Conservation (phyloP, 148 eudicot species). For the Camellia japonica region DNA sequence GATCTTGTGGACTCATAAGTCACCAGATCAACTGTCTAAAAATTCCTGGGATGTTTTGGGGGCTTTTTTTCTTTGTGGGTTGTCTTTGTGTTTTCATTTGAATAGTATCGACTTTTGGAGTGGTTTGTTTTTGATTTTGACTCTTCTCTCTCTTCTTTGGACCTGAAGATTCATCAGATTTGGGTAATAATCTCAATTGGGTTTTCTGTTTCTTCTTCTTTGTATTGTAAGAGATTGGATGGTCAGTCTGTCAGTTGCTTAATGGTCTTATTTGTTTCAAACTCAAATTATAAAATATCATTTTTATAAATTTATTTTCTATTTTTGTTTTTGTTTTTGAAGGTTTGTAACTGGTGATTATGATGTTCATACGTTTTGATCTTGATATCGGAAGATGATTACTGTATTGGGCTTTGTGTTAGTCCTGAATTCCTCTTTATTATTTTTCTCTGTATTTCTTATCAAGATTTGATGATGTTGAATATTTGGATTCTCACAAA, state of each 20-base stretch:
- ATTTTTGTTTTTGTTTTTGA: neutral
- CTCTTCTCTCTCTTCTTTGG: neutral
- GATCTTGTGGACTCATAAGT: neutral
- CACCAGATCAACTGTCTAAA: constrained; percentile 5
- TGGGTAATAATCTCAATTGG: neutral
- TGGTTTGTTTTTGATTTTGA: neutral
- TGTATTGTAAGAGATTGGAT: neutral
- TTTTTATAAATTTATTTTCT: neutral
- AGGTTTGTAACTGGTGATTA: neutral
- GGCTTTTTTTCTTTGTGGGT: neutral
- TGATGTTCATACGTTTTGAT: neutral
- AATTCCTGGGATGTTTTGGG: neutral
- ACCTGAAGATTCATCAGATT: constrained; percentile 11
- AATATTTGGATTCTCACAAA: neutral
- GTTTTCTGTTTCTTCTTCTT: neutral
- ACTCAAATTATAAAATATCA: neutral
- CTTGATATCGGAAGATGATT: neutral
- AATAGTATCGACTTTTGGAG: neutral
- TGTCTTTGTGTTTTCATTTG: neutral
- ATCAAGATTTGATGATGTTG: neutral
- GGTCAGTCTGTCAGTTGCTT: neutral
- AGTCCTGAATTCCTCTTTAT: neutral
- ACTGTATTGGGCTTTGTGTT: neutral
- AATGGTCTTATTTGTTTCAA: neutral
- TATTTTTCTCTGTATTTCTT: neutral